Evolutionary conservation across 2,329 filamentous ascomycete species (phyloP).

Genomic region (Fusarium virguliforme): DNA sequence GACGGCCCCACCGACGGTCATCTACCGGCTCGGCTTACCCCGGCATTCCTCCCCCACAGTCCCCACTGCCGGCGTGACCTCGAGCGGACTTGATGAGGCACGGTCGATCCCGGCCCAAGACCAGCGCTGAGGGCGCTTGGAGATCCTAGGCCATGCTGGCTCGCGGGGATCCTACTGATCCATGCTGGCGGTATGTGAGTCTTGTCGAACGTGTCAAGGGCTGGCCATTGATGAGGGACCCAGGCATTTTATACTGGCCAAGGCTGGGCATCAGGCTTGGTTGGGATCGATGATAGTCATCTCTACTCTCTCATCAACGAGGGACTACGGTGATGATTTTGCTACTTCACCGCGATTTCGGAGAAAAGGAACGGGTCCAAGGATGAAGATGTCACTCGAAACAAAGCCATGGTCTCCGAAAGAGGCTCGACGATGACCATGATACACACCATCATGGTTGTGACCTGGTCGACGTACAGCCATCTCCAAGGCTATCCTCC

Average conservation of each 20-base stretch:
- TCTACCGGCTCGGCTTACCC: slow-evolving; percentile 28
- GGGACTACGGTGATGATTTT: neutral
- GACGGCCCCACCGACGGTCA: slow-evolving; percentile 23
- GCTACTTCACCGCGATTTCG: neutral
- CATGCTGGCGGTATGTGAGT: neutral
- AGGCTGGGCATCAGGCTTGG: neutral
- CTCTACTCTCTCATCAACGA: neutral
- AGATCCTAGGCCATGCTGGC: neutral
- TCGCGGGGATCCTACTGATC: neutral
- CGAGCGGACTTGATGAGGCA: slow-evolving; percentile 5
- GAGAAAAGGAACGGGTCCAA: neutral
- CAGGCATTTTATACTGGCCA: neutral
- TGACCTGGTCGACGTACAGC: neutral
- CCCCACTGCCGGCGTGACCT: slow-evolving; percentile 17
- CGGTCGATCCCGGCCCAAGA: neutral
- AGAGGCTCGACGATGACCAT: neutral
- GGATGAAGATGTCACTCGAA: neutral
- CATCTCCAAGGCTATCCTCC: neutral
- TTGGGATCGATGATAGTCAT: neutral
- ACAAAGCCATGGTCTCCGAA: neutral
- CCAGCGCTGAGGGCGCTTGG: slow-evolving; percentile 5
- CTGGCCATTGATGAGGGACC: neutral
- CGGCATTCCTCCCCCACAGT: slow-evolving; percentile 24
- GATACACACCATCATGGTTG: neutral
- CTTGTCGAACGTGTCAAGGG: neutral